These are phyloP conservation scores for Pseudogymnoascus destructans DNA, from an alignment of 2,329 filamentous ascomycete species.

Conservation along the genomic window DNA sequence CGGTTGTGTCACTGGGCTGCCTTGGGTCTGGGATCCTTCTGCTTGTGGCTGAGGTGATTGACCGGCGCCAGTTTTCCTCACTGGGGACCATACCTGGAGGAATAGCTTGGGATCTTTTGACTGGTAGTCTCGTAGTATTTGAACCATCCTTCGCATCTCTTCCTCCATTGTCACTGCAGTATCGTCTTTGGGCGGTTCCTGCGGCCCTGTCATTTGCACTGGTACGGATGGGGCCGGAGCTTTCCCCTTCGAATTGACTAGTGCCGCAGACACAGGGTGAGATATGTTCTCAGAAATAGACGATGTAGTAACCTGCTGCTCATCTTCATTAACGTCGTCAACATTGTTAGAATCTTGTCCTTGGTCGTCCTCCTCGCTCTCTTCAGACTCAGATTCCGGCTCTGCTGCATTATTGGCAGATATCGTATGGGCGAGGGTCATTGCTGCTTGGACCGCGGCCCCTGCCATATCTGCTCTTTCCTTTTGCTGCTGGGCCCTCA, in stretches of 20 bases:
- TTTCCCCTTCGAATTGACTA: background rate
- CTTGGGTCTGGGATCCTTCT: background rate
- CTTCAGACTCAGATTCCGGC: background rate
- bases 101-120: conserved; percentile 39
- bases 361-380: background rate
- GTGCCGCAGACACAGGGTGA: background rate
- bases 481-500: background rate
- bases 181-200: background rate
- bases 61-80: conserved; percentile 29
- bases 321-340: background rate
- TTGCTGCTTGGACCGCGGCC: background rate
- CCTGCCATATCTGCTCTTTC: background rate
- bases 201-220: background rate
- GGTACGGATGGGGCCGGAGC: background rate
- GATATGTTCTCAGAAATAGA: background rate
- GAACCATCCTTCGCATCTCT: conserved; percentile 11
- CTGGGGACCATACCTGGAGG: conserved; percentile 38
- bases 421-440: background rate
- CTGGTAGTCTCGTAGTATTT: conserved; percentile 42
- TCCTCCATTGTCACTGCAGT: conserved; percentile 8
- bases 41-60: conserved; percentile 8
- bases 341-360: background rate
- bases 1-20: background rate
- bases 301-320: background rate
- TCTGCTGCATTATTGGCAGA: background rate